Conservation (phyloP, 2,329 filamentous ascomycete species). For the Aspergillus vadensis region DNA sequence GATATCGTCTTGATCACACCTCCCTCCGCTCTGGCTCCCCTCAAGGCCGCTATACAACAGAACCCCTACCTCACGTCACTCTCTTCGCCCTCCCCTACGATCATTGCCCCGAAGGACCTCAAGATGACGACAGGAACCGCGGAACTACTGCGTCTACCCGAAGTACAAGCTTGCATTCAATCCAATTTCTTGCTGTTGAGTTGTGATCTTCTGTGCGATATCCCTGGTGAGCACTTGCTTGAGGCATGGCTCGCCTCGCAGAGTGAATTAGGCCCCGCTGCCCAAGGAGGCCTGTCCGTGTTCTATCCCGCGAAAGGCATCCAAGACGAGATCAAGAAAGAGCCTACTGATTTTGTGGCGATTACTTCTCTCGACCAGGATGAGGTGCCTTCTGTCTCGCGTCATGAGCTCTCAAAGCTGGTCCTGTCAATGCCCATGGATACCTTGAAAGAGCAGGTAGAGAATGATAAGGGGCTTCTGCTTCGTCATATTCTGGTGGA, state of each 20-base stretch:
- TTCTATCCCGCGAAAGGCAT: conserved; percentile 82
- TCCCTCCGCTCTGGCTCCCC: conserved; percentile 42
- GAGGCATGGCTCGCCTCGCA: conserved; percentile 86
- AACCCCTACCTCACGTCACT: conserved; percentile 53
- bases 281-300: conserved; percentile 79
- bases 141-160: conserved; percentile 79
- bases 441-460: conserved; percentile 79
- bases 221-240: conserved; percentile 77
- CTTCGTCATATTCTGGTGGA: conserved; percentile 75
- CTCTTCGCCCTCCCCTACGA: conserved; percentile 41
- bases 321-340: conserved; percentile 75
- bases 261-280: conserved; percentile 63
- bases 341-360: conserved; percentile 90
- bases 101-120: conserved; percentile 50
- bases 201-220: conserved; percentile 89
- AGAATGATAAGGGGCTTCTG: conserved; percentile 67
- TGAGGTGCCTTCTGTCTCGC: conserved; percentile 54
- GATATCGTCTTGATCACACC: conserved; percentile 52
- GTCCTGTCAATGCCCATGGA: conserved; percentile 85
- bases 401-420: conserved; percentile 70
- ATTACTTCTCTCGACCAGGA: conserved; percentile 66
- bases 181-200: conserved; percentile 88
- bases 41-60: conserved; percentile 50
- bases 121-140: conserved; percentile 86
- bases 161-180: conserved; percentile 76